Evolutionary conservation across 2,329 filamentous ascomycete species (phyloP).

Genomic region (Fusarium sp.): DNA sequence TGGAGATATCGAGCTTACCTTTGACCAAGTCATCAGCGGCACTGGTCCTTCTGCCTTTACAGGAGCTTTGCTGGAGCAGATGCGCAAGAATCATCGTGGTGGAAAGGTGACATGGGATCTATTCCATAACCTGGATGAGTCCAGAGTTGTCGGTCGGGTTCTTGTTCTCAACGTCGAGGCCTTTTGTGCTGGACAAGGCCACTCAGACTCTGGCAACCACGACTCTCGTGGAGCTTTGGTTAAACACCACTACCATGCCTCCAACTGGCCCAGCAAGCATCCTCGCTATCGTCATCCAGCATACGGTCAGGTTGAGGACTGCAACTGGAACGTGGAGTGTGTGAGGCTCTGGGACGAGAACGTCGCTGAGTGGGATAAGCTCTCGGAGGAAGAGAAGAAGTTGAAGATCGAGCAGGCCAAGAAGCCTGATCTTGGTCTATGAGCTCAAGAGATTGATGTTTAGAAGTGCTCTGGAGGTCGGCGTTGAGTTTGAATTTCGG

Average conservation of each 20-base stretch:
- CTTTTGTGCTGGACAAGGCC: conserved; percentile 77
- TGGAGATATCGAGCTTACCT: conserved; percentile 71
- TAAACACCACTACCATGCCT: conserved; percentile 80
- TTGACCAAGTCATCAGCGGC: conserved; percentile 78
- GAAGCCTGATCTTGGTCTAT: conserved; percentile 11
- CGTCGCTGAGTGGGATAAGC: conserved; percentile 66
- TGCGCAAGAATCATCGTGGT: conserved; percentile 58
- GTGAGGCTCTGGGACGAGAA: conserved; percentile 73
- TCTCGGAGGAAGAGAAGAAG: conserved; percentile 69
- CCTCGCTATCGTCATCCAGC: conserved; percentile 74
- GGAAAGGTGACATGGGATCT: conserved; percentile 65
- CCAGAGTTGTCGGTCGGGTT: conserved; percentile 70
- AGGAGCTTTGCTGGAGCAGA: conserved; percentile 69
- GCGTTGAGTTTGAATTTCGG: conserved; percentile 21
- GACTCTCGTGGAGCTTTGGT: conserved; percentile 72
- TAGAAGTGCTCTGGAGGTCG: conserved; percentile 4
- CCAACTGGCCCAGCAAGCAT: conserved; percentile 74
- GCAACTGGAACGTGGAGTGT: conserved; percentile 75
- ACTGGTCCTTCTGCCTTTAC: conserved; percentile 79
- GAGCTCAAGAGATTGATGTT: neutral
- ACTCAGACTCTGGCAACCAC: conserved; percentile 78
- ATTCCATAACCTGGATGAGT: conserved; percentile 74
- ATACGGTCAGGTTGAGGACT: conserved; percentile 75
- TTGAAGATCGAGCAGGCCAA: conserved; percentile 53
- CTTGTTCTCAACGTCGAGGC: conserved; percentile 76